These are phyloP conservation scores for Salvia miltiorrhiza DNA, from an alignment of 257 asterid genomes.

Conservation along the genomic window DNA sequence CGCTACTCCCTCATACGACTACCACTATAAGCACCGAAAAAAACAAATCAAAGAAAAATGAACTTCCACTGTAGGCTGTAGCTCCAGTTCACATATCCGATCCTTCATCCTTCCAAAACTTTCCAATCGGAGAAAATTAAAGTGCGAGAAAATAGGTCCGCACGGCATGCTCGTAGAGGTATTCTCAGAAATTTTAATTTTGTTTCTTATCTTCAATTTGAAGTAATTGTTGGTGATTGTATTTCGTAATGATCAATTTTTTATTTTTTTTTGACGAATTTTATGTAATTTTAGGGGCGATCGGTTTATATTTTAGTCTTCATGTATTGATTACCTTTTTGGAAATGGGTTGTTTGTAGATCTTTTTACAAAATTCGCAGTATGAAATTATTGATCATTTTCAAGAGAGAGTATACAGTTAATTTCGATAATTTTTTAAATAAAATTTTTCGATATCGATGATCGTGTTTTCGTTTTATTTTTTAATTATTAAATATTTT, in stretches of 20 bases:
- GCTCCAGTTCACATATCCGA: conserved; percentile 18
- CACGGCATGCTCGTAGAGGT: conserved; percentile 22
- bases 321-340: neutral
- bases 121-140: neutral
- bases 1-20: neutral
- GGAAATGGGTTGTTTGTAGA: neutral
- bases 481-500: neutral
- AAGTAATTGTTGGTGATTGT: neutral
- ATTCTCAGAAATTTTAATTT: neutral
- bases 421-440: too few species aligned
- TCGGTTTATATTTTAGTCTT: neutral
- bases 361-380: neutral
- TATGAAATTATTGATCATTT: neutral
- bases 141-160: neutral
- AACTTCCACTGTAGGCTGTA: conserved; percentile 1
- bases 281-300: neutral
- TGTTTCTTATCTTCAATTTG: neutral
- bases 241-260: neutral
- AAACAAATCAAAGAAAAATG: neutral
- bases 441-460: neutral
- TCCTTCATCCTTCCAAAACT: conserved; percentile 1
- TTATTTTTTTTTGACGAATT: neutral
- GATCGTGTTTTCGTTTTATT: neutral
- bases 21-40: neutral
- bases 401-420: neutral